Base-by-base conservation (phyloP, 139 green algal genomes). In the Axilococcus clingmanii region DNA sequence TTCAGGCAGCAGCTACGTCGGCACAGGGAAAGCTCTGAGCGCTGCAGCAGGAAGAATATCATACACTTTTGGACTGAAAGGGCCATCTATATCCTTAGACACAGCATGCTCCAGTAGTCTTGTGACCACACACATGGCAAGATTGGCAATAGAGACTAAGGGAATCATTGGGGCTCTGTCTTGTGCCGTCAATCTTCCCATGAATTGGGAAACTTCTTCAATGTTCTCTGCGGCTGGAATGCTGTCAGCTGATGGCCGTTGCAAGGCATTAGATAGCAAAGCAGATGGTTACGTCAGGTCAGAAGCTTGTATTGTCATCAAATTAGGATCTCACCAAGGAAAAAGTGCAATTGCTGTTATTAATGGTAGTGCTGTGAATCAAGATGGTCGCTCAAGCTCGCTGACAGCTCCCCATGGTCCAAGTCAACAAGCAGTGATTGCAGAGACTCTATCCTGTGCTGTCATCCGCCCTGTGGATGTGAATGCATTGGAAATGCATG, bases 41-140 rank as follows among this genome's bases (percentile, higher is more conserved):
- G 82, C 84, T 3, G 57, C 81, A 15, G 74, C 78, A 2, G 84
- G 84, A 7, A 74, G 84, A 12, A 48, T 92, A 5, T 67, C 74
- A 1, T 94, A 79, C 61, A 68, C 59, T 4, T 88, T 90, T 61
- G 72, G 63, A 4, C 69, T 90, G 33, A 55, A 56, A 9, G 84
- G 82, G 3, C 72, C 84, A 7, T 57, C 72, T 32, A 28, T 88
- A n/a, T 65, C 69, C 12, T 52, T 94, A 4, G 84, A 90, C 61
- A 93, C 81, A 0, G 85, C 82, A 14, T 94, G 85, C 69, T 86
- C 71, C 15, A 80, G 69, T 3, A 79, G 71, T 8, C 68, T 94
- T 23, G 81, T 93, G 24, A 75, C 69, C 1, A 28, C 60, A 0
- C 69, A 89, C 43, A 32, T 65, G 1, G 77, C 56, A 1, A 34